These are phyloP conservation scores for Pilasporangium apinafurcum DNA, from an alignment of 352 stramenopile species.

Conservation along the genomic window DNA sequence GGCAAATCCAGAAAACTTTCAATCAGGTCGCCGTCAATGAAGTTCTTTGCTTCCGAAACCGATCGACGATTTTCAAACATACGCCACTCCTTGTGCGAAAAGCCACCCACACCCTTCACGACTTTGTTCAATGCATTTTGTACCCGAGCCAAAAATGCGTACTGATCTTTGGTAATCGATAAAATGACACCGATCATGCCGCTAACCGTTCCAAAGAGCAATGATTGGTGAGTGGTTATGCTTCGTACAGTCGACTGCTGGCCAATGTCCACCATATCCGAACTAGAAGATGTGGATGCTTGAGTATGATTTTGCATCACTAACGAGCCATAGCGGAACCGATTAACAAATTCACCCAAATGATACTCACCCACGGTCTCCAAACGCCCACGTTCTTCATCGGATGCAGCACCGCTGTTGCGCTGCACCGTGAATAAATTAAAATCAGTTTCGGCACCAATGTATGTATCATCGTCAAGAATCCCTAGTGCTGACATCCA, in stretches of 20 bases:
- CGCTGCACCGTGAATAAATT: slow-evolving; percentile 94
- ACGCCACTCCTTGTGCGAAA: slow-evolving; percentile 91
- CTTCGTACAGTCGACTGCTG: slow-evolving; percentile 1
- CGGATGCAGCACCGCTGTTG: slow-evolving; percentile 88
- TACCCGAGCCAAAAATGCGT: slow-evolving; percentile 87
- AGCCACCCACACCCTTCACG: slow-evolving; percentile 89
- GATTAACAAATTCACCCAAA: slow-evolving; percentile 95
- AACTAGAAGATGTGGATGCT: slow-evolving; percentile 1
- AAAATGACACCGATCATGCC: slow-evolving; percentile 94
- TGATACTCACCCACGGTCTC: slow-evolving; percentile 94
- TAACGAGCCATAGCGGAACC: slow-evolving; percentile 92
- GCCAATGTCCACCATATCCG: slow-evolving; percentile 52
- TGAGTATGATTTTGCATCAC: slow-evolving; percentile 88
- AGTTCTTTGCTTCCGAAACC: slow-evolving; percentile 84
- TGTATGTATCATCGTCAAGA: slow-evolving; percentile 92
- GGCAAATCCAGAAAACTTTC: slow-evolving; percentile 94
- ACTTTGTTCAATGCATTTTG: slow-evolving; percentile 87
- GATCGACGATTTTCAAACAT: slow-evolving; percentile 89
- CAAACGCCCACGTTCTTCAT: slow-evolving; percentile 90
- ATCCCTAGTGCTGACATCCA: slow-evolving; percentile 95
- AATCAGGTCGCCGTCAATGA: slow-evolving; percentile 95
- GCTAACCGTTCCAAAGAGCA: slow-evolving; percentile 94
- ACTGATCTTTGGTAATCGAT: slow-evolving; percentile 88
- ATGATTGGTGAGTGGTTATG: slow-evolving; percentile 26
- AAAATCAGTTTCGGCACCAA: slow-evolving; percentile 93